Evolutionary conservation across 345 rosid species (phyloP).

Genomic region (Syzygium aromaticum): DNA sequence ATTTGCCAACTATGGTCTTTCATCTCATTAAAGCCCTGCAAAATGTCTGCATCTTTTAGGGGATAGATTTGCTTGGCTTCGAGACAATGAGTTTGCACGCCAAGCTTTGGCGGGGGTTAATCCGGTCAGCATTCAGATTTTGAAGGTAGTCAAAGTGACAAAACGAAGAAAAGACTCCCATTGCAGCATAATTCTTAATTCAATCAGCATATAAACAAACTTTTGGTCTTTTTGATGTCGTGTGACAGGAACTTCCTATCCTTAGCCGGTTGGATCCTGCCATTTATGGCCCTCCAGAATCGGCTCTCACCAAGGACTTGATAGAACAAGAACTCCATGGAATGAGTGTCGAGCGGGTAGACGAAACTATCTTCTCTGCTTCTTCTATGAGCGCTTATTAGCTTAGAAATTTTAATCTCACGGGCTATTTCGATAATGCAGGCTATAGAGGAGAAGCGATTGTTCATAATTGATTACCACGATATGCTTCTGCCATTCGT

Average conservation of each 20-base stretch:
- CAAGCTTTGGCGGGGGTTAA: conserved; percentile 91
- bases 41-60: conserved; percentile 24
- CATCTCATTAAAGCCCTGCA: not conserved
- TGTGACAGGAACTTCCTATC: conserved; percentile 73
- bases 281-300: conserved; percentile 76
- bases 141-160: conserved; percentile 29
- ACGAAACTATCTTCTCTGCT: not conserved
- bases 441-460: conserved; percentile 80
- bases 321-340: conserved; percentile 68
- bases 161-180: not conserved
- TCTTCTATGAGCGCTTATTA: not conserved
- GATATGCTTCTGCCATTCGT: conserved; percentile 83
- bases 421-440: conserved; percentile 14
- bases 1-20: not conserved
- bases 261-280: conserved; percentile 75
- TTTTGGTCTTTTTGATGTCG: not conserved
- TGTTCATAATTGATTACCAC: conserved; percentile 78
- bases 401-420: not conserved
- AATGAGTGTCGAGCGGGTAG: conserved; percentile 64
- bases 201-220: not conserved
- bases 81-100: conserved; percentile 91
- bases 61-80: conserved; percentile 90
- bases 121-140: conserved; percentile 70
- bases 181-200: not conserved
- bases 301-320: conserved; percentile 63